phyloP scores from a whole-genome alignment of 805 yeast species.

The Citeromyces matritensis region DNA sequence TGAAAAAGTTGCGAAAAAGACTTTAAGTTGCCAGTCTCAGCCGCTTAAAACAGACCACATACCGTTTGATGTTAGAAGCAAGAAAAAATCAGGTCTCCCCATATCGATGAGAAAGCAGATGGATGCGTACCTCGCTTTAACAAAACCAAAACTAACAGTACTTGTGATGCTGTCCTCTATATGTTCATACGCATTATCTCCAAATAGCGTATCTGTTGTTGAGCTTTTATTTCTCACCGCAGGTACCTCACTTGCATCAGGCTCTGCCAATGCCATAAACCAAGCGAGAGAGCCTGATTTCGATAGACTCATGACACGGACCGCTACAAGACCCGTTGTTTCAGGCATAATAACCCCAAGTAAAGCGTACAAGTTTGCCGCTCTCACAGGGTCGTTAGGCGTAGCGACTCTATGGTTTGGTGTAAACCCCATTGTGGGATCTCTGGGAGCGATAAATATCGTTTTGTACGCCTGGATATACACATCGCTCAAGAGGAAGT shows the following conservation, averaged over 20 bases:
- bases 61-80: conserved; percentile 45
- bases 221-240: conserved; percentile 59
- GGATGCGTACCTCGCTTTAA: conserved; percentile 60
- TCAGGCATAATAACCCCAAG: conserved; percentile 59
- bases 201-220: conserved; percentile 59
- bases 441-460: conserved; percentile 69
- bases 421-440: conserved; percentile 75
- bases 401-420: conserved; percentile 56
- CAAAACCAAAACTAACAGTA: conserved; percentile 81
- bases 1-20: conserved; percentile 25
- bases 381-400: conserved; percentile 57
- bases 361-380: conserved; percentile 77
- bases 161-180: conserved; percentile 84
- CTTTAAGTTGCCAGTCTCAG: conserved; percentile 29
- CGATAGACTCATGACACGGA: conserved; percentile 78
- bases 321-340: conserved; percentile 82
- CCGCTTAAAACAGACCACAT: no score
- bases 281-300: conserved; percentile 93
- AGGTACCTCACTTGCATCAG: conserved; percentile 82
- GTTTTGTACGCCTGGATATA: conserved; percentile 79
- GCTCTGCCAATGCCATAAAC: conserved; percentile 92
- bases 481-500: conserved; percentile 76
- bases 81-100: conserved; percentile 8
- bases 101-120: conserved; percentile 20
- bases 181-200: conserved; percentile 88